Conservation (phyloP, 108 stramenopile genomes). For the Hondaea fermentalgiana region DNA sequence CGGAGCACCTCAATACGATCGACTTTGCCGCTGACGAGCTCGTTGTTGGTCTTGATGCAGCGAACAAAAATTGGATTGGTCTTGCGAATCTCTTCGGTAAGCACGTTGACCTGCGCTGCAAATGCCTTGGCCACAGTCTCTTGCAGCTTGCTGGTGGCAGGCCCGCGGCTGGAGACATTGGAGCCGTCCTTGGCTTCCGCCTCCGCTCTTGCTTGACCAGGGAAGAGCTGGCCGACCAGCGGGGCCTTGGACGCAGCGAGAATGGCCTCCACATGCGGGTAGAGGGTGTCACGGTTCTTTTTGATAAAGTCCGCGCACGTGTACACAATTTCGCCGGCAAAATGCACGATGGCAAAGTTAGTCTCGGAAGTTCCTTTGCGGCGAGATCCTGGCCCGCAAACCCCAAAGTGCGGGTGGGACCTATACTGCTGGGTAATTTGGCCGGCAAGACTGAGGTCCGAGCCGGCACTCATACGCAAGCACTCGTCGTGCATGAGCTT, state of each 20-base stretch:
- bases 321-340: slow-evolving; percentile 43
- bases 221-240: neutral
- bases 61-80: slow-evolving; percentile 93
- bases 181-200: neutral
- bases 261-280: neutral
- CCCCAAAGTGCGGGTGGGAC: slow-evolving; percentile 34
- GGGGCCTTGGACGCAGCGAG: neutral
- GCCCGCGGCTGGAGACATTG: neutral
- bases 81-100: slow-evolving; percentile 70
- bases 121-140: slow-evolving; percentile 61
- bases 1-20: neutral
- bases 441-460: slow-evolving; percentile 38
- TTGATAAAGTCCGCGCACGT: slow-evolving; percentile 36
- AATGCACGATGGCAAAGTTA: slow-evolving; percentile 34
- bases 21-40: neutral
- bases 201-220: neutral
- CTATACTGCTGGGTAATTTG: neutral
- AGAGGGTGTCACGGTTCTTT: slow-evolving; percentile 44
- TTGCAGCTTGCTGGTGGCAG: neutral
- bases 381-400: neutral
- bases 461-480: slow-evolving; percentile 61
- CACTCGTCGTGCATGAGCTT: slow-evolving; percentile 69
- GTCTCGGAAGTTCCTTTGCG: neutral
- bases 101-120: slow-evolving; percentile 64
- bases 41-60: slow-evolving; percentile 88